Conservation (phyloP, 805 yeast species). For the Wickerhamomyces ciferrii region DNA sequence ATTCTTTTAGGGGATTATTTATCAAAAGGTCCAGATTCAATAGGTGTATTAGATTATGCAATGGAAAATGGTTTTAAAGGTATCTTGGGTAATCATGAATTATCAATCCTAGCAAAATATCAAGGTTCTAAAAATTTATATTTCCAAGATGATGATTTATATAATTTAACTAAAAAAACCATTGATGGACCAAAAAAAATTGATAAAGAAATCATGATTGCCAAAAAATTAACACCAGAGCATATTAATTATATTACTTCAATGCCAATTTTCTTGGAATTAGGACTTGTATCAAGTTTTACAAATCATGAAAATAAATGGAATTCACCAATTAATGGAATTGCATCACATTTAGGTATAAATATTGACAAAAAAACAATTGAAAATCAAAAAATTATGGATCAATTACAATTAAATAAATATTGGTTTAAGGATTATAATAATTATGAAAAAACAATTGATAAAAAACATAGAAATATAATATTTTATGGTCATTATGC, state of each 20-base stretch:
- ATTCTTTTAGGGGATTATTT: slow-evolving; percentile 81
- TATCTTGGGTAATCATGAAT: slow-evolving; percentile 87
- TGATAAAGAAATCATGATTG: slow-evolving; percentile 11
- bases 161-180: slow-evolving; percentile 11
- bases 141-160: slow-evolving; percentile 12
- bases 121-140: slow-evolving; percentile 32
- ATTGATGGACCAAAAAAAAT: slow-evolving; percentile 4
- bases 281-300: slow-evolving; percentile 48
- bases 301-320: slow-evolving; percentile 12
- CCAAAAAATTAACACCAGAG: slow-evolving; percentile 37
- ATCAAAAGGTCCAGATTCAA: slow-evolving; percentile 77
- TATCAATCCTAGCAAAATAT: slow-evolving; percentile 61
- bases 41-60: slow-evolving; percentile 62
- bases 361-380: background rate
- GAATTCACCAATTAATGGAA: slow-evolving; percentile 32
- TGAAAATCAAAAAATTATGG: slow-evolving; percentile 52
- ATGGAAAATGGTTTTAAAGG: slow-evolving; percentile 58
- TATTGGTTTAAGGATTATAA: slow-evolving; percentile 45
- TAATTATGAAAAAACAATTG: slow-evolving; percentile 11
- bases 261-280: slow-evolving; percentile 57
- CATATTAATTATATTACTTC: slow-evolving; percentile 57
- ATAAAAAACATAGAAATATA: slow-evolving; percentile 24
- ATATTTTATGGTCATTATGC: slow-evolving; percentile 93
- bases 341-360: slow-evolving; percentile 15
- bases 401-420: slow-evolving; percentile 62